A percentile compares a stretch with the other conserved stretches of the same genome.
Evolutionary conservation across 108 stramenopile genomes (phyloP).

Genomic region (Nitzschia putrida): DNA sequence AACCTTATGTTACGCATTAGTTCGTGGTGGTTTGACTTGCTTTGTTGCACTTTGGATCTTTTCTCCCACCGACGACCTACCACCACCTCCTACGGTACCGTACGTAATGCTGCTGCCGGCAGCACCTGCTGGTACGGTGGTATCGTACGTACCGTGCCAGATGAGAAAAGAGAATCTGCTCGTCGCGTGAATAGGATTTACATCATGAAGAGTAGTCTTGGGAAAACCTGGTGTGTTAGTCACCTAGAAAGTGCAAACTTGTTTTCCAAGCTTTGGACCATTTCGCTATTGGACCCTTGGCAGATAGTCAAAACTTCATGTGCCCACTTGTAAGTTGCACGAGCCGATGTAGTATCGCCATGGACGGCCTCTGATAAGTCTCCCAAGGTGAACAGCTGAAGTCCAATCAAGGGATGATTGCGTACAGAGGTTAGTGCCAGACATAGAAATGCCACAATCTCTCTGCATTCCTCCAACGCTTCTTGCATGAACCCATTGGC

Average conservation of each 20-base stretch:
- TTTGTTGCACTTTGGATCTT: no score
- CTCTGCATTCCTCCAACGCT: constrained; percentile 31
- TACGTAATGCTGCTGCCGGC: no score
- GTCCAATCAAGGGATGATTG: constrained; percentile 57
- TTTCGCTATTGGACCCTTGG: constrained; percentile 22
- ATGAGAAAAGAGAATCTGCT: no score
- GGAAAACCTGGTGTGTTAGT: no score
- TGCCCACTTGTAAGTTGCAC: constrained; percentile 31
- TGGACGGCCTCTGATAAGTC: constrained; percentile 37
- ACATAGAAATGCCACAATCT: constrained; percentile 50
- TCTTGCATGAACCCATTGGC: constrained; percentile 17
- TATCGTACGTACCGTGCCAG: no score
- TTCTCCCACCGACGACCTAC: no score
- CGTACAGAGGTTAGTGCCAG: constrained; percentile 32
- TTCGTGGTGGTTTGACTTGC: no score
- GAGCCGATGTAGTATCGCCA: background rate
- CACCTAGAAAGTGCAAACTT: background rate
- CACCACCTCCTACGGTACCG: no score
- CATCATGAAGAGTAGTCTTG: no score
- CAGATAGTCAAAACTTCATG: constrained; percentile 8
- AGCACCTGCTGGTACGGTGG: no score
- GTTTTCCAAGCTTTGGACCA: constrained; percentile 17
- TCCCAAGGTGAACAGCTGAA: constrained; percentile 68
- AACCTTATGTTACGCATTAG: no score
- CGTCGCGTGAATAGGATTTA: no score